These are phyloP conservation scores for Aspergillus panamensis DNA, from an alignment of 495 filamentous ascomycete species.

Conservation along the genomic window DNA sequence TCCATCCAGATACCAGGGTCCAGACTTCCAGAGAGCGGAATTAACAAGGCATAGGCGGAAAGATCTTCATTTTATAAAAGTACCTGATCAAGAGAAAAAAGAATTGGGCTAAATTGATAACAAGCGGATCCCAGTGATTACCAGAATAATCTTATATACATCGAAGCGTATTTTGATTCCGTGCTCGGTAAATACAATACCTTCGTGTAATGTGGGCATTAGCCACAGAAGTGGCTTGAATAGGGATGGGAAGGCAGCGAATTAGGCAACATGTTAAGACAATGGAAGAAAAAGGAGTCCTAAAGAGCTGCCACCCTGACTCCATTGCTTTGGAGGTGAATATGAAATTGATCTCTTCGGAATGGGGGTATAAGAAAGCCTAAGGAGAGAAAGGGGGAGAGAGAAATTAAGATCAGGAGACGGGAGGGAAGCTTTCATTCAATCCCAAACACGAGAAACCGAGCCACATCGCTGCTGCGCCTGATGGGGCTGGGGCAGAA, in stretches of 20 bases:
- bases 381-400: background rate
- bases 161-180: too few species aligned
- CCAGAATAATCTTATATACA: too few species aligned
- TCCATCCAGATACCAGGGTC: too few species aligned
- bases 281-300: background rate
- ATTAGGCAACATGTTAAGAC: constrained; percentile 10
- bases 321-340: too few species aligned
- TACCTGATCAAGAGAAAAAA: too few species aligned
- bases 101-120: too few species aligned
- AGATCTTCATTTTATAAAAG: too few species aligned
- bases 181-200: background rate
- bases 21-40: too few species aligned
- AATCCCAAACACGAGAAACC: background rate
- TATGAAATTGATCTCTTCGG: background rate
- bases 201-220: constrained; percentile 2
- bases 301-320: too few species aligned
- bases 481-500: constrained; percentile 12
- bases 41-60: too few species aligned
- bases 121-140: too few species aligned
- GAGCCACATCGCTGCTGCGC: background rate
- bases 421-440: background rate
- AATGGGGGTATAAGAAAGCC: background rate
- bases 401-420: background rate
- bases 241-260: constrained; percentile 6
- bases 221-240: constrained; percentile 30